These are phyloP conservation scores for Corchorus capsularis DNA, from an alignment of 345 rosid species.

Conservation along the genomic window DNA sequence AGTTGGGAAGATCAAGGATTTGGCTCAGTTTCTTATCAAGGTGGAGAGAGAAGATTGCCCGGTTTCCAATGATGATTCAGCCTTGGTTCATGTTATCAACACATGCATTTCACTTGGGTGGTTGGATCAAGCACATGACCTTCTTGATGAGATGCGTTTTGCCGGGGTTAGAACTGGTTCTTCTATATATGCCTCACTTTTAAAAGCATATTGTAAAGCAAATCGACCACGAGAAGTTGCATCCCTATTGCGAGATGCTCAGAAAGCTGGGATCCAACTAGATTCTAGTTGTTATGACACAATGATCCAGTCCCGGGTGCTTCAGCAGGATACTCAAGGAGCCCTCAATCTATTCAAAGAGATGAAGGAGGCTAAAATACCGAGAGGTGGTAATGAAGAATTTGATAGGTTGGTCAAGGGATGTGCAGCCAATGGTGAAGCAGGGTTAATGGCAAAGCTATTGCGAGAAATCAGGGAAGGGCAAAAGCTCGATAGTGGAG, in stretches of 20 bases:
- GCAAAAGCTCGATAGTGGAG: slow-evolving; percentile 66
- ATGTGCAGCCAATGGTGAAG: slow-evolving; percentile 61
- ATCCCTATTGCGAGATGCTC: slow-evolving; percentile 82
- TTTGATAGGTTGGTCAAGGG: slow-evolving; percentile 70
- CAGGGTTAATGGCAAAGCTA: slow-evolving; percentile 84
- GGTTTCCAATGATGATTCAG: slow-evolving; percentile 68
- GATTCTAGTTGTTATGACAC: slow-evolving; percentile 80
- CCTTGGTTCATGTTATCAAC: slow-evolving; percentile 64
- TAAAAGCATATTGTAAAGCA: slow-evolving; percentile 75
- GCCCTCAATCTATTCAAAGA: slow-evolving; percentile 75
- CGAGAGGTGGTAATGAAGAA: slow-evolving; percentile 55
- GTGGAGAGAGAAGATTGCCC: slow-evolving; percentile 74
- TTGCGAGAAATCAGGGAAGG: slow-evolving; percentile 79
- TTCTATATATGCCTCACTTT: slow-evolving; percentile 66
- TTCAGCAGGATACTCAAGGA: slow-evolving; percentile 70
- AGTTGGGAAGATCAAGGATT: slow-evolving; percentile 68
- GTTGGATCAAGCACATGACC: slow-evolving; percentile 93
- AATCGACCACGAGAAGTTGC: slow-evolving; percentile 59
- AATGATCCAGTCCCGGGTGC: slow-evolving; percentile 59
- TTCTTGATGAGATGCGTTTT: slow-evolving; percentile 86
- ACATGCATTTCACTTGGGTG: slow-evolving; percentile 81
- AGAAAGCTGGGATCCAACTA: slow-evolving; percentile 82
- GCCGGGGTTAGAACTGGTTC: slow-evolving; percentile 72
- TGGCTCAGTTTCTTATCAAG: slow-evolving; percentile 70
- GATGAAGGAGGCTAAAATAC: slow-evolving; percentile 73